These are phyloP conservation scores for Brassica balearica DNA, from an alignment of 441 rosid genomes.

Conservation along the genomic window DNA sequence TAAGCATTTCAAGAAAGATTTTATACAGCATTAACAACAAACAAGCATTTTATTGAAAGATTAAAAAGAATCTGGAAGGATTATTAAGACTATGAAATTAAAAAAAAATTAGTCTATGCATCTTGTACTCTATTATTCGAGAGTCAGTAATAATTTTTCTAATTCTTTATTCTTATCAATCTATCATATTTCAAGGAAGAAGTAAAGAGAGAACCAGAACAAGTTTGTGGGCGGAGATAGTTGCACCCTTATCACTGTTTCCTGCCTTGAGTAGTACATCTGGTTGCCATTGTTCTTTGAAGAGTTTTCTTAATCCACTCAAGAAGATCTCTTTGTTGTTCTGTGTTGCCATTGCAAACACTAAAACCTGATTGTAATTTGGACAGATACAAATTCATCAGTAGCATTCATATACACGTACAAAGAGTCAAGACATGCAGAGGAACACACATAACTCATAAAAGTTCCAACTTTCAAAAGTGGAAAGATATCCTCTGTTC, in stretches of 20 bases:
- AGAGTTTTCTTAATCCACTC: background rate
- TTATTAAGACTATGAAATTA: background rate
- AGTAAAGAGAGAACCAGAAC: background rate
- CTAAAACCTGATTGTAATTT: background rate
- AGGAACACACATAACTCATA: no score
- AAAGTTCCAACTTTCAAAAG: background rate
- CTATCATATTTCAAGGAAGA: background rate
- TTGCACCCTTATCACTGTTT: background rate
- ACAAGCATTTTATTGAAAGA: background rate
- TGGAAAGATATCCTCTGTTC: background rate
- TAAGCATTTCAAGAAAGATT: background rate
- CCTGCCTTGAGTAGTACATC: conserved; percentile 6
- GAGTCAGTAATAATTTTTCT: no score
- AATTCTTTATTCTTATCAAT: background rate
- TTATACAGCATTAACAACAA: background rate
- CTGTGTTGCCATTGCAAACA: background rate
- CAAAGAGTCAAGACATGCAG: no score
- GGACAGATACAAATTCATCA: no score
- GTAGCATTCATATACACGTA: no score
- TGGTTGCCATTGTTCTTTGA: background rate
- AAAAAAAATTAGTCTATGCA: no score
- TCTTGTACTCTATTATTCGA: no score
- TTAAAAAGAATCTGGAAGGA: background rate
- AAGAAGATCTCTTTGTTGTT: background rate
- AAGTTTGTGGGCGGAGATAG: conserved; percentile 8